Evolutionary conservation across 352 stramenopile species (phyloP).

Genomic region (Halophytophthora batemanensis): DNA sequence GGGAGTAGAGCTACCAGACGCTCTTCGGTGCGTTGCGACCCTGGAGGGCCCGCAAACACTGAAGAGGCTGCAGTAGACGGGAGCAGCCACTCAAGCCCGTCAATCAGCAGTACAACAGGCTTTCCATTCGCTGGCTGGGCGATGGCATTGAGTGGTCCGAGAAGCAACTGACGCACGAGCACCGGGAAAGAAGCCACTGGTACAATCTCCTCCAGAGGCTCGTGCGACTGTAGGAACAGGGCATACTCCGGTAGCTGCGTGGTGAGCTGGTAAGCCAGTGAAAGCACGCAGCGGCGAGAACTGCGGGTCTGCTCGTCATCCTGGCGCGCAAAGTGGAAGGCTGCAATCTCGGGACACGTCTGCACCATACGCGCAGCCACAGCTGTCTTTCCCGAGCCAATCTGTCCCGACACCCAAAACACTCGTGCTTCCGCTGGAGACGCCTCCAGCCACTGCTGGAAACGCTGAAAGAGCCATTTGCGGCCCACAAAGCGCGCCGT

Average conservation of each 20-base stretch:
- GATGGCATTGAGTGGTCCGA: constrained; percentile 68
- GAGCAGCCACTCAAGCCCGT: constrained; percentile 59
- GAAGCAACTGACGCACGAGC: constrained; percentile 47
- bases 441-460: constrained; percentile 49
- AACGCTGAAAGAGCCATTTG: constrained; percentile 53
- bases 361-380: constrained; percentile 67
- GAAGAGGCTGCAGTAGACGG: constrained; percentile 14
- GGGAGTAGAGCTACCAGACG: constrained; percentile 62
- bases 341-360: constrained; percentile 59
- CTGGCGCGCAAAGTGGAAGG: constrained; percentile 69
- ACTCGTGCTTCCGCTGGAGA: constrained; percentile 22
- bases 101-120: constrained; percentile 57
- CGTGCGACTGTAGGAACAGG: constrained; percentile 59
- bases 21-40: constrained; percentile 30
- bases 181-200: constrained; percentile 62
- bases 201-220: constrained; percentile 72
- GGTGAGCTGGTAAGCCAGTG: constrained; percentile 68
- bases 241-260: constrained; percentile 71
- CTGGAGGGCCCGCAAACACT: constrained; percentile 7
- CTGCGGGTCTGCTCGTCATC: constrained; percentile 80
- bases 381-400: constrained; percentile 66
- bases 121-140: constrained; percentile 44
- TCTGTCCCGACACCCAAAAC: constrained; percentile 73
- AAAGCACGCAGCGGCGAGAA: constrained; percentile 59
- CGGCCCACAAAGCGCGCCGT: constrained; percentile 56